Evolutionary conservation across 116 monocot species (phyloP), one percentile per base, ranked within the genome.

Genomic region (Trichopus zeylanicus): DNA sequence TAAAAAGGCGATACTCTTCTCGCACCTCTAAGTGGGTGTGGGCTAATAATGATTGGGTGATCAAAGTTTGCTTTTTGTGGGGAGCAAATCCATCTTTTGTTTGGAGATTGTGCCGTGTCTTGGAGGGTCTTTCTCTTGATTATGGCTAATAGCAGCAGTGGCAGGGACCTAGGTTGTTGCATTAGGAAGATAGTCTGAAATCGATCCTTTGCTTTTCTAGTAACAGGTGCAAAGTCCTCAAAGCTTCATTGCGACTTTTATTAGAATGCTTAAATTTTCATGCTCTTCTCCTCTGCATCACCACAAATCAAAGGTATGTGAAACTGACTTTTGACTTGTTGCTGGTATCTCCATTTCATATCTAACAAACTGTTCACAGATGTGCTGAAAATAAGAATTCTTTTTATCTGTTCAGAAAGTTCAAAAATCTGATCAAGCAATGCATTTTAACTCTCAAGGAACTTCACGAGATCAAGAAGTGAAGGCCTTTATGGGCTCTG

Each of bases 1-100:
- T 80, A 63, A 68, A 72, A 72, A 37, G 25, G 29, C 56, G 39
- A 51, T 64, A 51, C 48, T 22, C 37, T 62, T 79, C 75, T 93
- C 74, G 65, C 85, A 79, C 81, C 82, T 88, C 73, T 67, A 66
- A 59, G 69, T 77, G 80, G 82, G 88, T 85, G 84, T 76, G 79
- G 92, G 85, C 29, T 57, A 46, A 31, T 59, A 46, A 57, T 71
- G 55, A 67, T 21, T 18, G 32, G 61, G 49, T 72, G 57, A 77
- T 27, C 31, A 33, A 18, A 19, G 52, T 69, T 29, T 48, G 49
- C 38, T 63, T 38, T 20, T 48, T 58, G 16, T 49, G 48, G 55
- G 74, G 51, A 63, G 57, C 72, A 51, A 74, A 55, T 53, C 56
- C 75, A 20, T 69, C 75, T 25, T 59, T 31, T 42, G 55, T 84